Evolutionary conservation across 2,329 filamentous ascomycete species (phyloP), one percentile per base, ranked within the genome.

Genomic region (Penicillium verrucosum): DNA sequence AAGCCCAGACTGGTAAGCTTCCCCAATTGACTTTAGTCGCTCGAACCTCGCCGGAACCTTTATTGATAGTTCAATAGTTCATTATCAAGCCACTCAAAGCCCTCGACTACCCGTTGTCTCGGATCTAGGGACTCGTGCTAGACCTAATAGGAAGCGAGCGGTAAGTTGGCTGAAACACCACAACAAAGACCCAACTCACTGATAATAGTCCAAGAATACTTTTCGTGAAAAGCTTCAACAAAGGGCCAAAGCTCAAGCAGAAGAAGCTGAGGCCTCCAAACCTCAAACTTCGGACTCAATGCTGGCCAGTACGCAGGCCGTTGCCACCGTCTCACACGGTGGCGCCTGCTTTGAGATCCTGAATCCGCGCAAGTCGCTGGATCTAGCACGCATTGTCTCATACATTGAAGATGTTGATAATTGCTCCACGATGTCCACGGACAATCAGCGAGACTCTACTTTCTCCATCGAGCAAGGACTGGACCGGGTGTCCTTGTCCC

Each of bases 341-440:
- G 73, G 73, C 12, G 62, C 71, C 10, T 67, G 65, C 9, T 75
- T 75, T 45, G 72, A 75, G 34, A 75, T 75, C 18, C 53, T 75
- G 18, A 75, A 75, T 37, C 73, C 71, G 29, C 70, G 70, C 48
- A 69, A 71, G 49, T 74, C 72, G 10, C 58, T 74, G 18, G 66
- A 70, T 47, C 60, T 72, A n/a, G 64, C 70, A 12, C 66, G 69
- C 18, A 73, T 74, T 21, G 68, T 73, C 30, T 74, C 72, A 9
- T 71, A 67, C 44, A 71, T 73, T 32, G 71, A 74, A 46, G 70
- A 72, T 41, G 66, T 69, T n/a, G 67, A 73, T 54, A 56, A 42
- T 36, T 68, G 63, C 47, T 67, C 64, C 5, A 25, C 60, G 16
- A 21, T 60, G 8, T 65, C 68, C 3, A 37, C 23, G 1, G 49